Conservation (phyloP, 2,329 filamentous ascomycete species). For the Calonectria fujianensis region DNA sequence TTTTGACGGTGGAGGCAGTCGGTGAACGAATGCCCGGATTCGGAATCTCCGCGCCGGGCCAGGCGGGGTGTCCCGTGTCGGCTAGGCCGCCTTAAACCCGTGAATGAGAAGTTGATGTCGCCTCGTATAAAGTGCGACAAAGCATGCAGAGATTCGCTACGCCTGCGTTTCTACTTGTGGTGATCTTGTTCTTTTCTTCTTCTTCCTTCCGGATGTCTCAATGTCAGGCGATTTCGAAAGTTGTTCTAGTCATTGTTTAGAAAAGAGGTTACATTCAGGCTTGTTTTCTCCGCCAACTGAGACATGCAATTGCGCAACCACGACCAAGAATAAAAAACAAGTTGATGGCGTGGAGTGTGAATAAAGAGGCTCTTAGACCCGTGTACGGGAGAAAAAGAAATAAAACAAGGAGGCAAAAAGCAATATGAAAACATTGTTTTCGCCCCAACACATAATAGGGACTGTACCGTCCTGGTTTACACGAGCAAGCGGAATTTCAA, state of each 20-base stretch:
- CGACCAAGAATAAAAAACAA: not conserved
- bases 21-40: conserved; percentile 23
- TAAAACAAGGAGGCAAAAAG: not conserved
- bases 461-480: not conserved
- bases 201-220: conserved; percentile 1
- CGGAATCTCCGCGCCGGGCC: conserved; percentile 34
- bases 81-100: conserved; percentile 33
- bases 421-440: not conserved
- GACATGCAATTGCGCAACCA: not conserved
- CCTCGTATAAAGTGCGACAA: conserved; percentile 16
- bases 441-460: not conserved
- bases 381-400: not conserved
- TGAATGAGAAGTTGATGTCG: not conserved
- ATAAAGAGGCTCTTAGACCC: not conserved
- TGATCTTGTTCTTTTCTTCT: conserved; percentile 1
- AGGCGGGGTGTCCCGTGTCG: conserved; percentile 44
- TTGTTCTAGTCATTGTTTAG: not conserved
- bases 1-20: not conserved
- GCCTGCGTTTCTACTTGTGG: conserved; percentile 1
- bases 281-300: conserved; percentile 5
- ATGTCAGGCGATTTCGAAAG: not conserved
- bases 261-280: not conserved
- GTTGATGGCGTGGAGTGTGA: not conserved
- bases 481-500: not conserved
- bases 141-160: conserved; percentile 15